Percentiles rank a stretch among this genome's conserved stretches.
Evolutionary conservation across 208 protist genomes (phyloP).

Genomic region (Trypanosoma caninum): DNA sequence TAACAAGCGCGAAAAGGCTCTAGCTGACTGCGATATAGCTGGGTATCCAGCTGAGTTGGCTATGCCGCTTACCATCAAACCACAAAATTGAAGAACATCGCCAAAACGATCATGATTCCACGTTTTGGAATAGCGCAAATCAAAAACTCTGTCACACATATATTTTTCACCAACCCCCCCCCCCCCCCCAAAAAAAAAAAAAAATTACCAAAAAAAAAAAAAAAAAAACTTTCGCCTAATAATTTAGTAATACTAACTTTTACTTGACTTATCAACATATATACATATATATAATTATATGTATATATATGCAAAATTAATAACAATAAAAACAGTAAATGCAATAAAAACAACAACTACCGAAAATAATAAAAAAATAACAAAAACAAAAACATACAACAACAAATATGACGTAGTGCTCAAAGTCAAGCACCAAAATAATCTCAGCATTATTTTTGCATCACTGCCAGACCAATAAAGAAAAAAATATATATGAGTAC

Average conservation of each 20-base stretch:
- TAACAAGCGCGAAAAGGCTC: conserved; percentile 44
- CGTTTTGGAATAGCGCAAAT: background rate
- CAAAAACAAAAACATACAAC: conserved; percentile 4
- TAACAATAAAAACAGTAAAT: background rate
- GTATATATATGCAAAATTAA: conserved; percentile 5
- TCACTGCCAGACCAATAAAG: too few relatives aligned
- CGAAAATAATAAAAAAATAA: conserved; percentile 12
- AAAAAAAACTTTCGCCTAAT: background rate
- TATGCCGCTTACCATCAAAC: conserved; percentile 46
- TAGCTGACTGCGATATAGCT: conserved; percentile 38
- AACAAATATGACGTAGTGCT: too few relatives aligned
- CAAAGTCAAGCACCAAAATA: too few relatives aligned
- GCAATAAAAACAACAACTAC: conserved; percentile 2
- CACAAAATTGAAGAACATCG: conserved; percentile 59
- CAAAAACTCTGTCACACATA: background rate
- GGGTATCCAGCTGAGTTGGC: conserved; percentile 34
- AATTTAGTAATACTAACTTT: background rate
- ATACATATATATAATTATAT: conserved; percentile 10
- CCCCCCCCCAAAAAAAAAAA: background rate
- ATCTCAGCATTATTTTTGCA: too few relatives aligned
- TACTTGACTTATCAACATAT: background rate
- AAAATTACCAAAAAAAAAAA: background rate
- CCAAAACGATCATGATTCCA: conserved; percentile 68
- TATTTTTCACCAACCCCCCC: background rate
- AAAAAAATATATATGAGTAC: too few relatives aligned